phyloP scores from a whole-genome alignment of 306 rosid genomes.

The Spatholobus suberectus region DNA sequence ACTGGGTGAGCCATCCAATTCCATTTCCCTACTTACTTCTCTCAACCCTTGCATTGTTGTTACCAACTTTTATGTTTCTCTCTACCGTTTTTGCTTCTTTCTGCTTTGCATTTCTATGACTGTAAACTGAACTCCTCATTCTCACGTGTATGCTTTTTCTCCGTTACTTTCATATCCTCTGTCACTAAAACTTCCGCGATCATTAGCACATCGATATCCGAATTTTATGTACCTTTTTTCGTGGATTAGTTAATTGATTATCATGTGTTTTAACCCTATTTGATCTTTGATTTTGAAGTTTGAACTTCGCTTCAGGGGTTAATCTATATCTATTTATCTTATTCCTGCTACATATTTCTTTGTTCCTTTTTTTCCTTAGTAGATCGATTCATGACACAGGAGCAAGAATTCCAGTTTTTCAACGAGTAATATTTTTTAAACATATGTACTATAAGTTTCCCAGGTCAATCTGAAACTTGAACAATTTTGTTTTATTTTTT shows the following conservation, averaged over 20 bases:
- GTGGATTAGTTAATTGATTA: background rate
- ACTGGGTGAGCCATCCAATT: background rate
- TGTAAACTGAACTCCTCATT: background rate
- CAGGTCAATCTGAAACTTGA: background rate
- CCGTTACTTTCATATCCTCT: background rate
- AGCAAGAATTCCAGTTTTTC: conserved; percentile 1
- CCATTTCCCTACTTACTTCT: background rate
- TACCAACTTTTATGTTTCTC: background rate
- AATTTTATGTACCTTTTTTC: background rate
- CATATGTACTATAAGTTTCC: background rate
- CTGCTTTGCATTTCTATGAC: background rate
- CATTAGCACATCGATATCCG: background rate
- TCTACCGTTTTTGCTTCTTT: background rate
- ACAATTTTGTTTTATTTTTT: background rate
- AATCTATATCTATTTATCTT: background rate
- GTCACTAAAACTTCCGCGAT: background rate
- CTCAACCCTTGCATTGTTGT: background rate
- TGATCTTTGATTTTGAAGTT: background rate
- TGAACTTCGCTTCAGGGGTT: background rate
- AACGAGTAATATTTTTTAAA: background rate
- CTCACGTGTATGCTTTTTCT: background rate
- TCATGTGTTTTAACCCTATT: background rate
- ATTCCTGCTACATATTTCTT: background rate
- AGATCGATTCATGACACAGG: background rate
- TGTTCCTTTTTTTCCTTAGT: too few species aligned